Percentiles rank a stretch among this genome's conserved stretches.
Evolutionary conservation across 768 basidiomycete species (phyloP).

Genomic region (Suillus paluster): DNA sequence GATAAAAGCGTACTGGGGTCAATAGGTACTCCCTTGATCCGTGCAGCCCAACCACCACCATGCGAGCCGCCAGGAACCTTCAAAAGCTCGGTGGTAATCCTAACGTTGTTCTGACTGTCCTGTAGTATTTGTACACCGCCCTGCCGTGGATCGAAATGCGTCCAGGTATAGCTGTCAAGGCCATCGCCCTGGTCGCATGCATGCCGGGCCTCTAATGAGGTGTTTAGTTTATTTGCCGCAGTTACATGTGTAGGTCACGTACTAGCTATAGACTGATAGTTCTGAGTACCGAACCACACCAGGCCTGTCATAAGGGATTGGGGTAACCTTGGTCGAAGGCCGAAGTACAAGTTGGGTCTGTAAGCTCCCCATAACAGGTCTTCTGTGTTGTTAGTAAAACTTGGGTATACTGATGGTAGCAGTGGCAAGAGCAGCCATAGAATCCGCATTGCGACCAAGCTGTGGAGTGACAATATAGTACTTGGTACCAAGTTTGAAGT

Average conservation of each 20-base stretch:
- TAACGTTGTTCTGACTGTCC: constrained; percentile 83
- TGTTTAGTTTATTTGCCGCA: neutral
- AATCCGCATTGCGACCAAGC: constrained; percentile 22
- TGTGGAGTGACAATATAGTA: neutral
- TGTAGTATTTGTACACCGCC: constrained; percentile 86
- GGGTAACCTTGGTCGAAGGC: constrained; percentile 81
- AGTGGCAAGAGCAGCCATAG: constrained; percentile 32
- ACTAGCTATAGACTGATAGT: constrained; percentile 76
- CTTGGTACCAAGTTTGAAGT: too few species aligned
- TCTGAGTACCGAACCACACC: constrained; percentile 91
- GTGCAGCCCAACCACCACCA: constrained; percentile 88
- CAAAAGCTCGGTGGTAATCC: constrained; percentile 82
- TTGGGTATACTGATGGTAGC: constrained; percentile 23
- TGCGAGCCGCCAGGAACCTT: constrained; percentile 84
- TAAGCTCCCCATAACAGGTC: constrained; percentile 76
- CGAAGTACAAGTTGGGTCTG: constrained; percentile 95
- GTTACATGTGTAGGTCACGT: constrained; percentile 33
- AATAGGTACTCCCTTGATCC: constrained; percentile 83
- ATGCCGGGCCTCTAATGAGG: constrained; percentile 70
- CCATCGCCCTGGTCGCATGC: constrained; percentile 88
- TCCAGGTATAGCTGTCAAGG: constrained; percentile 84
- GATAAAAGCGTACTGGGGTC: constrained; percentile 48
- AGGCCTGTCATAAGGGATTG: constrained; percentile 92
- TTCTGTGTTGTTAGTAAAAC: constrained; percentile 39
- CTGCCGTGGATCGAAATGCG: constrained; percentile 82